phyloP scores from a whole-genome alignment of 1,284 basidiomycete genomes.

The Mycena sp. region DNA sequence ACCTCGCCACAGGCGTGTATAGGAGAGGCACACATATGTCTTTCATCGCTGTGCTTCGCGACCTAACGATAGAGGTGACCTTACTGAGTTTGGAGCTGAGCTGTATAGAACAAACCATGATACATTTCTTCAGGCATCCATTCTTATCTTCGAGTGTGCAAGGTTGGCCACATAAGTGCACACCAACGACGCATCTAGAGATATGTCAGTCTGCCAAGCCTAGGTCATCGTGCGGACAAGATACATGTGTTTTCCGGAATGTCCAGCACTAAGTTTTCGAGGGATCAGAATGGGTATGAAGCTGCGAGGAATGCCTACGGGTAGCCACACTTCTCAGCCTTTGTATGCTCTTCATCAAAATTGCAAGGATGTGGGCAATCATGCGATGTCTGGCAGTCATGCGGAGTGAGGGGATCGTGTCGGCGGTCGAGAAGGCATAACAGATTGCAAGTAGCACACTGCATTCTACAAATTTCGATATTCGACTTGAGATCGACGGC shows the following conservation, averaged over 20 bases:
- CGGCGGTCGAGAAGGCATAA: slow-evolving; percentile 53
- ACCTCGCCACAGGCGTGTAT: slow-evolving; percentile 65
- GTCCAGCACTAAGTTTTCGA: slow-evolving; percentile 57
- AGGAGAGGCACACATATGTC: slow-evolving; percentile 61
- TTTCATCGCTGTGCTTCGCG: slow-evolving; percentile 49
- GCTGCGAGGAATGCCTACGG: slow-evolving; percentile 45
- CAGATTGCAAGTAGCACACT: slow-evolving; percentile 58
- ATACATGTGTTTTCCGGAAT: slow-evolving; percentile 61
- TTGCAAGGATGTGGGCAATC: slow-evolving; percentile 54
- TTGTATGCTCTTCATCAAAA: slow-evolving; percentile 47
- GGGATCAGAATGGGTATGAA: not conserved
- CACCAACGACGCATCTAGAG: slow-evolving; percentile 54
- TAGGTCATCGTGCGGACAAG: slow-evolving; percentile 8
- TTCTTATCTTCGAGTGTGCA: slow-evolving; percentile 53
- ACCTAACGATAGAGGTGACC: slow-evolving; percentile 43
- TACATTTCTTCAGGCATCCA: slow-evolving; percentile 62
- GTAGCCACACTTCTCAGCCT: slow-evolving; percentile 49
- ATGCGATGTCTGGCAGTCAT: slow-evolving; percentile 62
- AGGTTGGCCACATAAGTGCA: slow-evolving; percentile 61
- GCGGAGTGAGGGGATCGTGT: slow-evolving; percentile 54
- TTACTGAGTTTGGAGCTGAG: not conserved
- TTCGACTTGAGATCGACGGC: slow-evolving; percentile 54
- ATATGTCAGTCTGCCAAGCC: too few relatives aligned
- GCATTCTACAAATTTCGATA: slow-evolving; percentile 57
- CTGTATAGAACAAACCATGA: not conserved